Percentiles rank a stretch among this genome's conserved stretches.
phyloP scores from a whole-genome alignment of 257 asterid genomes.

The Ilex aquifolium region DNA sequence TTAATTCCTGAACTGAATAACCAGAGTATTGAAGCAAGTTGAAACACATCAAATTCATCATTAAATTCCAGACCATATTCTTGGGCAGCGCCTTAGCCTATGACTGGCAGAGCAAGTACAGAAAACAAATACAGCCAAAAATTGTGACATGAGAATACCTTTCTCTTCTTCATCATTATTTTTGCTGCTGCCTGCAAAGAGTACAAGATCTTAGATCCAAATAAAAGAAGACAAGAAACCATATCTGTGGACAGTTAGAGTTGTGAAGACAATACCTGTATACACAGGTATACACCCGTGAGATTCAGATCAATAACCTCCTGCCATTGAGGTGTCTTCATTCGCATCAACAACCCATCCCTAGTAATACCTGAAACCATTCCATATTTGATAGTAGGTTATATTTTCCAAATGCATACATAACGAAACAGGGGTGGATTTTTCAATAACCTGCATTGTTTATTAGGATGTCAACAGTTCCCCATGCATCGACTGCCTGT shows the following conservation, averaged over 20 bases:
- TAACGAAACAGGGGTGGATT: conserved; percentile 1
- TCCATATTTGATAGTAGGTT: conserved; percentile 1
- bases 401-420: background rate
- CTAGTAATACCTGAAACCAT: conserved; percentile 74
- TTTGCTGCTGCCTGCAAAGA: conserved; percentile 91
- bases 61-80: no score
- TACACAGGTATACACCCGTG: conserved; percentile 89
- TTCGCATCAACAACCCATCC: conserved; percentile 93
- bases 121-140: no score
- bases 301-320: conserved; percentile 95
- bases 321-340: conserved; percentile 90
- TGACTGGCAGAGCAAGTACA: no score
- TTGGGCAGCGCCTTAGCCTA: no score
- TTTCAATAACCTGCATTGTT: conserved; percentile 78
- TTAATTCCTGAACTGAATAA: no score
- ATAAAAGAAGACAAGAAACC: conserved; percentile 4
- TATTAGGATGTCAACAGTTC: conserved; percentile 75
- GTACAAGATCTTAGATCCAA: conserved; percentile 18
- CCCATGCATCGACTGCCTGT: conserved; percentile 96
- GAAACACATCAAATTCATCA: no score
- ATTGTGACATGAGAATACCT: conserved; percentile 36
- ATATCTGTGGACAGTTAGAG: conserved; percentile 4
- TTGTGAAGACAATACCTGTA: conserved; percentile 49
- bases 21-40: no score
- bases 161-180: conserved; percentile 93